Base-by-base conservation (phyloP, 2,329 filamentous ascomycete genomes). In the Diaporthe vaccinii region DNA sequence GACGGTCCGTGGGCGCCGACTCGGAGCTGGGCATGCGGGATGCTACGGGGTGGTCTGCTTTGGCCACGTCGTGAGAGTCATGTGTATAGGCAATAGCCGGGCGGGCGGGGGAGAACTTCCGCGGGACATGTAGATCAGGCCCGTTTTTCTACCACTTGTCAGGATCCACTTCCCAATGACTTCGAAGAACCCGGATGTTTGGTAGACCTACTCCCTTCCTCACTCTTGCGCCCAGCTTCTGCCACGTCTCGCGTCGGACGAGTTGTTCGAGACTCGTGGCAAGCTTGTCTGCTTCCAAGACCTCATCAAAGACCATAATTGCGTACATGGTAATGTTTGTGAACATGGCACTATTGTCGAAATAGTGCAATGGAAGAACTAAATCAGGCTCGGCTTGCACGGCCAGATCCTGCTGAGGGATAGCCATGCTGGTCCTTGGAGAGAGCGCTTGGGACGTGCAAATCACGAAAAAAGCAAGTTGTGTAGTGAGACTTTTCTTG, bases 11-110 rank as follows among this genome's bases (percentile, higher is more conserved):
- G 17, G 72, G 53, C 31, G 74, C 76, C 15, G 25, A 34, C 14
- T 49, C 22, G 25, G 25, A 65, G 17, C 41, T 65, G 20, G 84
- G 83, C 14, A 86, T 77, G 22, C 77, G 75, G 5, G 79, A 79
- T 12, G 81, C 83, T 3, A 84, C 31, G 0, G 83, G 80, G 76
- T 87, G 84, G 22, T 85, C 80, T 4, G 76, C 62, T 2, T 84
- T 79, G 3, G 68, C 62, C 20, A 80, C 79, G 31, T 82, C 78
- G 70, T 83, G 79, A 15, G 77, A 68, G 1, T 77, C 78, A 49
- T 84, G 83, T 5, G 83, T 81, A 77, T 80, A 86, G 9, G 78
- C 78, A 15, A 86, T 79, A 0, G 82, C 80, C 1, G 83, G 84
- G 6, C 85, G 81, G 1, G 82, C 77, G 12, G 78, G 73, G 12